These are phyloP conservation scores for Umbelopsis isabellina DNA, from an alignment of 192 early-diverging fungal genomes.

Conservation along the genomic window DNA sequence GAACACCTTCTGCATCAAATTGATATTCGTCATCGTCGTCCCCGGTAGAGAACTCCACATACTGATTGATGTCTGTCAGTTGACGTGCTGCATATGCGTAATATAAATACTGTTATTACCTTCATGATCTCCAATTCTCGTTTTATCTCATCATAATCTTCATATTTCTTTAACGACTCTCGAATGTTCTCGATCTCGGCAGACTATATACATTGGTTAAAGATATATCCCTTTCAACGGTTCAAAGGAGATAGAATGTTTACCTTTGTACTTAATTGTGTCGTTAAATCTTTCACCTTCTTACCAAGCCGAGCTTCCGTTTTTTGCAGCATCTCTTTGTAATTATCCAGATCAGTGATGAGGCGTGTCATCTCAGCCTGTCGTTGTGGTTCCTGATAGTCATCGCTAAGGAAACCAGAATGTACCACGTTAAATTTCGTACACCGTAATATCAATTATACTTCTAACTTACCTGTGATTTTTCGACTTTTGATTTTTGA, in stretches of 20 bases:
- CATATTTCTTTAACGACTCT: conserved; percentile 60
- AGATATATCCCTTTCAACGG: conserved; percentile 7
- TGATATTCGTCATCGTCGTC: conserved; percentile 51
- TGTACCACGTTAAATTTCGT: no score
- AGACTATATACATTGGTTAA: conserved; percentile 32
- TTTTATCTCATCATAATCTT: conserved; percentile 88
- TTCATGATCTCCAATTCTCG: conserved; percentile 85
- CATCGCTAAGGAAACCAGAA: no score
- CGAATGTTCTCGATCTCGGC: conserved; percentile 63
- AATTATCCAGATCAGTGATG: conserved; percentile 48
- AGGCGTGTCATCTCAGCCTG: conserved; percentile 48
- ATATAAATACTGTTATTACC: conserved; percentile 47
- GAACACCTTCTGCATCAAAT: conserved; percentile 44
- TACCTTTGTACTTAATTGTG: conserved; percentile 44
- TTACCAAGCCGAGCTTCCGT: conserved; percentile 41
- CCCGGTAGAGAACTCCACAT: conserved; percentile 71
- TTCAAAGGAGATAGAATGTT: not conserved
- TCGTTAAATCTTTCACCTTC: conserved; percentile 50
- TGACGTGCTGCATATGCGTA: not conserved
- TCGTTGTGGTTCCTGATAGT: conserved; percentile 17
- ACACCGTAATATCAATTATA: no score
- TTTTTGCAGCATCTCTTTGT: conserved; percentile 44
- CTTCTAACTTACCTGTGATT: not conserved
- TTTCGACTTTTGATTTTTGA: conserved; percentile 17
- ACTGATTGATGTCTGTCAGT: conserved; percentile 29